Evolutionary conservation across 2,329 filamentous ascomycete genomes (phyloP).

Genomic region (Chrysosporium queenslandicum): DNA sequence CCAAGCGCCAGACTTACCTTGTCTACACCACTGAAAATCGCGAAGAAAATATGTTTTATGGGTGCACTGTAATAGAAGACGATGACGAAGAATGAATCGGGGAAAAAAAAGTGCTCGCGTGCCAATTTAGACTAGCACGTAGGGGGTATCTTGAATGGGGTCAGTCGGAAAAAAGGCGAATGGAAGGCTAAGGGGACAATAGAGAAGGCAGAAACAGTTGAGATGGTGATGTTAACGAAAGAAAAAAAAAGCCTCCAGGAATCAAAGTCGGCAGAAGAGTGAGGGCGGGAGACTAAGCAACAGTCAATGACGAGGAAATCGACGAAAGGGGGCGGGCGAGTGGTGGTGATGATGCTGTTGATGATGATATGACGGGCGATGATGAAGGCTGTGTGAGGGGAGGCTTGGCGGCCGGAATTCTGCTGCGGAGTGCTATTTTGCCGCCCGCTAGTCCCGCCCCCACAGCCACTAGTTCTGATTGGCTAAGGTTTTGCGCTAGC

Average conservation of each 20-base stretch:
- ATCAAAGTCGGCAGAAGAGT: not conserved
- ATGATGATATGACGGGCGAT: not conserved
- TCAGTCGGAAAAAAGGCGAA: not conserved
- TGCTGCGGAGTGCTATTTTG: not conserved
- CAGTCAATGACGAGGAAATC: not conserved
- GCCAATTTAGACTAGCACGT: not conserved
- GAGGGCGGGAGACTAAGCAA: not conserved
- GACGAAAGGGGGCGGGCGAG: not conserved
- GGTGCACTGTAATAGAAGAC: too few relatives aligned
- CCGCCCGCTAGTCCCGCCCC: not conserved
- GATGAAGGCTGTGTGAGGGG: conserved; percentile 9
- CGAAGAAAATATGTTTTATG: not conserved
- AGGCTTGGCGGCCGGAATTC: conserved; percentile 6
- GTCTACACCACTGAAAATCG: not conserved
- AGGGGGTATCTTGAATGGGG: not conserved
- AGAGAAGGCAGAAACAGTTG: not conserved
- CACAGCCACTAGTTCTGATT: too few relatives aligned
- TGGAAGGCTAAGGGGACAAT: not conserved
- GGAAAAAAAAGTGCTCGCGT: not conserved
- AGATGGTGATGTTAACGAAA: not conserved
- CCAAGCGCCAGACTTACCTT: not conserved
- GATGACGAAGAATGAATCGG: too few relatives aligned
- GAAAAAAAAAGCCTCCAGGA: not conserved
- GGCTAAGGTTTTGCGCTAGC: too few relatives aligned
- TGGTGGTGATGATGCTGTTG: not conserved